Conservation (phyloP, 345 rosid species). For the Populus alba region DNA sequence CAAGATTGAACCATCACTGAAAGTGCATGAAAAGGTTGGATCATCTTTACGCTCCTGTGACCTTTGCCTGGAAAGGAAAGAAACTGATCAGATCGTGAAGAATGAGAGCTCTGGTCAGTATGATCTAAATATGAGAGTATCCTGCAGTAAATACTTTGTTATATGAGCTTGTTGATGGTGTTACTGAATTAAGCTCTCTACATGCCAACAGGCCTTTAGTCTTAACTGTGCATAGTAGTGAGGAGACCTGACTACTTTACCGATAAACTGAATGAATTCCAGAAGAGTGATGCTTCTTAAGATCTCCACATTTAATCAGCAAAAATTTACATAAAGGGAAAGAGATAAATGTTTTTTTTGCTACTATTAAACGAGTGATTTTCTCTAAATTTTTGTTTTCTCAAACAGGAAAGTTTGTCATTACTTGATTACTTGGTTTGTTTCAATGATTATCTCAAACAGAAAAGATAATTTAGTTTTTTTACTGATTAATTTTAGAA, state of each 20-base stretch:
- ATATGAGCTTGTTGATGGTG: not conserved
- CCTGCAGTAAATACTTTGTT: not conserved
- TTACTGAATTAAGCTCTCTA: not conserved
- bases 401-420: not conserved
- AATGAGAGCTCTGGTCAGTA: not conserved
- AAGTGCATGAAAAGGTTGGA: not conserved
- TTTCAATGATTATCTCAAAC: too few species aligned
- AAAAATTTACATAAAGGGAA: not conserved
- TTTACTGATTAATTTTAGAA: too few species aligned
- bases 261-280: not conserved
- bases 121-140: not conserved
- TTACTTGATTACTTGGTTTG: not conserved
- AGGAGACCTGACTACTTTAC: not conserved
- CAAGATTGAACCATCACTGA: not conserved
- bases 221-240: not conserved
- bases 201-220: not conserved
- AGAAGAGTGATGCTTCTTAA: not conserved
- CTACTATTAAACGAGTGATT: too few species aligned
- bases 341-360: not conserved
- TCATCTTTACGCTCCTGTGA: not conserved
- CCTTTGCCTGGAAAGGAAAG: not conserved
- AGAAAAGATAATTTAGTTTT: too few species aligned
- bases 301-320: not conserved
- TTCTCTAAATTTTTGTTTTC: not conserved
- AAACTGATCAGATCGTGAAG: not conserved